phyloP scores from a whole-genome alignment of 495 filamentous ascomycete species.

The Penicillium egyptiacum region DNA sequence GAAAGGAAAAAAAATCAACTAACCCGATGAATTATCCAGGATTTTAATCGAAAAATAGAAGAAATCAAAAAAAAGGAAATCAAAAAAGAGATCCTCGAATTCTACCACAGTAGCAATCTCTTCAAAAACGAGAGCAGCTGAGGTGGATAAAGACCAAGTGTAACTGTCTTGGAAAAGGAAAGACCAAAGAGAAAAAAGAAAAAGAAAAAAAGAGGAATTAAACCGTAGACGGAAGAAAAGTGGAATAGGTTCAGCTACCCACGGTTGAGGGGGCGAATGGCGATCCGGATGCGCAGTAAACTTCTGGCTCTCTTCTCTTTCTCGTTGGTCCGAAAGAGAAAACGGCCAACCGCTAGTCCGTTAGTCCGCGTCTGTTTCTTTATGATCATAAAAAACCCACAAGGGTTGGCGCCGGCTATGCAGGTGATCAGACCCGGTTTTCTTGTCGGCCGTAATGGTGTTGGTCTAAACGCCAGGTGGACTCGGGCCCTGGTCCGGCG shows the following conservation, averaged over 20 bases:
- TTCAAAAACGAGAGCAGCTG: constrained; percentile 6
- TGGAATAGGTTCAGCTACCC: constrained; percentile 26
- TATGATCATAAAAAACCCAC: constrained; percentile 15
- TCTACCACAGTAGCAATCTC: constrained; percentile 8
- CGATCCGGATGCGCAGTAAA: constrained; percentile 18
- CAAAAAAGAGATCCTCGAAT: not conserved
- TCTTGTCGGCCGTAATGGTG: constrained; percentile 11
- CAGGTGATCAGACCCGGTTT: constrained; percentile 41
- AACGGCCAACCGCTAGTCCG: not conserved
- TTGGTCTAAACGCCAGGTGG: constrained; percentile 36
- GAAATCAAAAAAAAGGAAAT: not conserved
- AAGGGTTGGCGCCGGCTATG: constrained; percentile 39
- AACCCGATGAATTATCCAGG: constrained; percentile 7
- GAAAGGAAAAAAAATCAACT: constrained; percentile 3
- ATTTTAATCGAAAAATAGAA: not conserved
- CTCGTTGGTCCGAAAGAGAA: not conserved
- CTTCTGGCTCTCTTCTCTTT: not conserved
- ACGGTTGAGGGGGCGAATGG: constrained; percentile 36
- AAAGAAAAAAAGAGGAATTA: not conserved
- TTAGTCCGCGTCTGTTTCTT: constrained; percentile 24
- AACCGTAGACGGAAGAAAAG: constrained; percentile 4
- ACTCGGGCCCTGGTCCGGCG: constrained; percentile 39
- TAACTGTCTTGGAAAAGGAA: constrained; percentile 1
- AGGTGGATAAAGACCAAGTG: constrained; percentile 9
- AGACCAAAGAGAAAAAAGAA: not conserved